phyloP scores from a whole-genome alignment of 1,284 basidiomycete genomes.

The Fomitopsis palustris region DNA sequence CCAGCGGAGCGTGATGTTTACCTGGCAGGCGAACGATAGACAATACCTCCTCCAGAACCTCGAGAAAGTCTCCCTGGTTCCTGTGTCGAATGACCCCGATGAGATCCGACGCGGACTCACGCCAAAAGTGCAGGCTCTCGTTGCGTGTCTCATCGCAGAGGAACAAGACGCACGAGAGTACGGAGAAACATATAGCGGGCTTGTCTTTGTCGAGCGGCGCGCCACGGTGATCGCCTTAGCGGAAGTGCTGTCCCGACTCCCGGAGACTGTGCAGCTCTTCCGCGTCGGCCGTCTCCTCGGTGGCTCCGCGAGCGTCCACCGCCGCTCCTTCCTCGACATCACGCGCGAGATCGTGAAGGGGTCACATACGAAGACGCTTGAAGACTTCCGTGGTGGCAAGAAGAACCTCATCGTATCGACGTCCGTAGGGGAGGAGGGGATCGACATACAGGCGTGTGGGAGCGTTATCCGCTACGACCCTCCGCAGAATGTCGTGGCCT shows the following conservation, averaged over 20 bases:
- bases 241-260: slow-evolving; percentile 56
- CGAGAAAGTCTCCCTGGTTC: slow-evolving; percentile 35
- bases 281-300: slow-evolving; percentile 60
- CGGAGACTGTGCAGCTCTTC: slow-evolving; percentile 47
- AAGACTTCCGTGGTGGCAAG: slow-evolving; percentile 64
- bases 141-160: slow-evolving; percentile 52
- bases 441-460: slow-evolving; percentile 79
- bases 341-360: slow-evolving; percentile 53
- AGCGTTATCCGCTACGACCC: slow-evolving; percentile 74
- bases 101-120: slow-evolving; percentile 49
- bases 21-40: slow-evolving; percentile 58
- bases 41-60: slow-evolving; percentile 52
- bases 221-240: slow-evolving; percentile 65
- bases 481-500: slow-evolving; percentile 72
- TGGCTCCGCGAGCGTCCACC: slow-evolving; percentile 51
- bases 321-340: slow-evolving; percentile 65
- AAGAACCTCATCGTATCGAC: slow-evolving; percentile 78
- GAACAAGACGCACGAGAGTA: slow-evolving; percentile 46
- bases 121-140: slow-evolving; percentile 53
- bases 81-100: slow-evolving; percentile 45
- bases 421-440: slow-evolving; percentile 80
- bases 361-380: slow-evolving; percentile 50
- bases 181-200: slow-evolving; percentile 60
- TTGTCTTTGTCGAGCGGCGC: slow-evolving; percentile 73
- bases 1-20: slow-evolving; percentile 45